These are phyloP conservation scores for Phialophora tarda DNA, from an alignment of 2,329 filamentous ascomycete species.

Conservation along the genomic window DNA sequence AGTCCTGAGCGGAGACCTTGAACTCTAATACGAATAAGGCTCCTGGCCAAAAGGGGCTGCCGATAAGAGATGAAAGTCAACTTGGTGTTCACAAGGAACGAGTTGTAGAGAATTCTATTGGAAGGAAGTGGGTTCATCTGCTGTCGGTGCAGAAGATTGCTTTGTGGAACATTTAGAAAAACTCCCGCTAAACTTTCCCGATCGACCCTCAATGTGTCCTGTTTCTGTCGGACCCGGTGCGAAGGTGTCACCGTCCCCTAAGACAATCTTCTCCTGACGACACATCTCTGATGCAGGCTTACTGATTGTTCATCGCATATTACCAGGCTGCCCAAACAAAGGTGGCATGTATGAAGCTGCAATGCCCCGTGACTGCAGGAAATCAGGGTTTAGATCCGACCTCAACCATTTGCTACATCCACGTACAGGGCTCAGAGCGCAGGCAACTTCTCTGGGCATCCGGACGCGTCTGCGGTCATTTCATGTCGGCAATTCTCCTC, in stretches of 20 bases:
- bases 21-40: slow-evolving; percentile 5
- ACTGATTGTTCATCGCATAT: background rate
- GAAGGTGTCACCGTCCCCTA: background rate
- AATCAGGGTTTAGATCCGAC: background rate
- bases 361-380: background rate
- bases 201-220: background rate
- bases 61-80: background rate
- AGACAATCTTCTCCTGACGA: background rate
- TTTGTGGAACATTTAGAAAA: background rate
- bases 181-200: background rate
- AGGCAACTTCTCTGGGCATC: background rate
- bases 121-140: background rate
- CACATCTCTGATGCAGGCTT: background rate
- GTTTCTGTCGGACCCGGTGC: background rate
- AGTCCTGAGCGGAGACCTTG: background rate
- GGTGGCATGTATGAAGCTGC: background rate
- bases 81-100: background rate
- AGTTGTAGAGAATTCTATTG: background rate
- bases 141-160: background rate
- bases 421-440: background rate
- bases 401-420: background rate
- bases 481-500: background rate
- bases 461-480: background rate
- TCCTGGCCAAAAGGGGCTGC: slow-evolving; percentile 2
- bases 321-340: background rate